Percentiles rank a stretch among this genome's conserved stretches.
These are phyloP conservation scores for Crucihimalaya himalaica DNA, from an alignment of 345 rosid species.

Conservation along the genomic window DNA sequence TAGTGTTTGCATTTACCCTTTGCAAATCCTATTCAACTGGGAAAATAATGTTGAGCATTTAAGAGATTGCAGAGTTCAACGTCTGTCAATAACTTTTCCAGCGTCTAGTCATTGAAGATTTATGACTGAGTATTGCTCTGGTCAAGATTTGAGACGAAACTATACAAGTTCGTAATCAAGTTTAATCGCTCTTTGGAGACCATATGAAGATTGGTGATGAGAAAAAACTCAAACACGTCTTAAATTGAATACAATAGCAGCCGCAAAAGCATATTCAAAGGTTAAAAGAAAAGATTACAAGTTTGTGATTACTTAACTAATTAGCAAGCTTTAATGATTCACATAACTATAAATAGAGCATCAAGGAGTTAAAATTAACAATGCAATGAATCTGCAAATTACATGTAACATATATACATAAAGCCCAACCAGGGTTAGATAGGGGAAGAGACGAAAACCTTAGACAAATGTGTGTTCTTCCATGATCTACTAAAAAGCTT, in stretches of 20 bases:
- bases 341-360: background rate
- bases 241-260: background rate
- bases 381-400: conserved; percentile 29
- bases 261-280: background rate
- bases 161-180: background rate
- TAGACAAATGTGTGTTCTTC: too few species aligned
- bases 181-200: background rate
- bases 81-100: background rate
- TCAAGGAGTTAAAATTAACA: conserved; percentile 9
- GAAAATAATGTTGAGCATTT: background rate
- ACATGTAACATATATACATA: conserved; percentile 32
- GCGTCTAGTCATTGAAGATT: background rate
- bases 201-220: background rate
- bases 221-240: background rate
- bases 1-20: background rate
- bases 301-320: background rate
- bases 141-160: background rate
- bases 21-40: background rate
- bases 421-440: too few species aligned
- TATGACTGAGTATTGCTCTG: background rate
- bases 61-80: background rate
- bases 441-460: too few species aligned
- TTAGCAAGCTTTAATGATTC: background rate
- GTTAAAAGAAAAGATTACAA: background rate
- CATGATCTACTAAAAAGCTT: too few species aligned